Evolutionary conservation across 148 eudicot genomes (phyloP).

Genomic region (Drosera capensis): DNA sequence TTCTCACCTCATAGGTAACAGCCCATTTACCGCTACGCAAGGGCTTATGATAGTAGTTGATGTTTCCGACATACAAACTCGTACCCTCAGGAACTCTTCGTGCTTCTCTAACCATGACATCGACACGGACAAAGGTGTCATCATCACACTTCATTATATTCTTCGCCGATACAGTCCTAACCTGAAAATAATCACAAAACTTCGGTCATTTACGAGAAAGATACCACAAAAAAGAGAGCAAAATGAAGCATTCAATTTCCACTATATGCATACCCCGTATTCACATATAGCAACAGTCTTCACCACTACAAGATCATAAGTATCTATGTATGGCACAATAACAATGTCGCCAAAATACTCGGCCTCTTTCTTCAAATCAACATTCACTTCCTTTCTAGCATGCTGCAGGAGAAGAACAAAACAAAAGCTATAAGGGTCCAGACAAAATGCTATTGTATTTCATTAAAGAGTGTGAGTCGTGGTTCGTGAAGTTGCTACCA

Average conservation of each 20-base stretch:
- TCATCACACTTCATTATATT: slow-evolving; percentile 93
- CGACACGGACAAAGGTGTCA: slow-evolving; percentile 82
- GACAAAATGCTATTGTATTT: too few relatives aligned
- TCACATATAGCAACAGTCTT: slow-evolving; percentile 89
- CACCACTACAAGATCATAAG: slow-evolving; percentile 80
- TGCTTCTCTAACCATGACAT: slow-evolving; percentile 52
- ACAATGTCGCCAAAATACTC: slow-evolving; percentile 78
- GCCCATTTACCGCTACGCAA: slow-evolving; percentile 95
- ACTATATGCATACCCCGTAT: slow-evolving; percentile 66
- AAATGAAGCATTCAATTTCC: neutral
- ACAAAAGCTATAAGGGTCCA: too few relatives aligned
- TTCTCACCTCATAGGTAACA: slow-evolving; percentile 98
- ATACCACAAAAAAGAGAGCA: neutral
- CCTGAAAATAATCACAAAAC: slow-evolving; percentile 20
- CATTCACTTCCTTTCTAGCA: slow-evolving; percentile 59
- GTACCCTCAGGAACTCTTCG: slow-evolving; percentile 31
- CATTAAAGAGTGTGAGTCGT: neutral
- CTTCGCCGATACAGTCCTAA: slow-evolving; percentile 61
- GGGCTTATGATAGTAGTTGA: slow-evolving; percentile 77
- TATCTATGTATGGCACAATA: slow-evolving; percentile 77
- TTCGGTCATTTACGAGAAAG: neutral
- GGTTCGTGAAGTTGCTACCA: neutral
- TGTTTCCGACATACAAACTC: slow-evolving; percentile 78
- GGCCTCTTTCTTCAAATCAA: slow-evolving; percentile 73
- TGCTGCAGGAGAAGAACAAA: slow-evolving; percentile 43